These are phyloP conservation scores for Colletotrichum sp. DNA, from an alignment of 2,329 filamentous ascomycete species.

Conservation along the genomic window DNA sequence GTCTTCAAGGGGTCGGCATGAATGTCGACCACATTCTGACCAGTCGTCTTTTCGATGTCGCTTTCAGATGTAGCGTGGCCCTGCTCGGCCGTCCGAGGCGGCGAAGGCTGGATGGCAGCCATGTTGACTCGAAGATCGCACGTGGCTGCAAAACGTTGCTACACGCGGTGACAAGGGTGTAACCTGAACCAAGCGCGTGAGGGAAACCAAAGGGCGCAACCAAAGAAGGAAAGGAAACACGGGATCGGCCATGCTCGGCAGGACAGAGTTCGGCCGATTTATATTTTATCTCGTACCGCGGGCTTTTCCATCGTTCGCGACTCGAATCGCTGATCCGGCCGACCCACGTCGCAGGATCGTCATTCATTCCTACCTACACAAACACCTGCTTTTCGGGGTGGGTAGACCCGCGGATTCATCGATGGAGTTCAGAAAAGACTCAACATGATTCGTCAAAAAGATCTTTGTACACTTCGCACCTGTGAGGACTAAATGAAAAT, in stretches of 20 bases:
- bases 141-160: background rate
- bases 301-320: background rate
- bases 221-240: background rate
- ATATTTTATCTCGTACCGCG: background rate
- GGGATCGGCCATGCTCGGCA: background rate
- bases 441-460: slow-evolving; percentile 15
- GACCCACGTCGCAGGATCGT: slow-evolving; percentile 7
- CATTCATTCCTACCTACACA: background rate
- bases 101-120: background rate
- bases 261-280: slow-evolving; percentile 2
- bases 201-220: background rate
- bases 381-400: background rate
- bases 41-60: slow-evolving; percentile 25
- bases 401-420: background rate
- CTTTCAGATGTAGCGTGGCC: background rate
- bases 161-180: background rate
- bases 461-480: background rate
- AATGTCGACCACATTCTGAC: slow-evolving; percentile 22
- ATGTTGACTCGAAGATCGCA: background rate
- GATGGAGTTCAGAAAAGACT: background rate
- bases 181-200: background rate
- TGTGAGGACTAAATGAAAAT: background rate
- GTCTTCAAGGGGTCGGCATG: slow-evolving; percentile 19
- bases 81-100: background rate
- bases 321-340: background rate